phyloP scores from a whole-genome alignment of 1,284 basidiomycete genomes.

The Lentinula novae-zelandiae region DNA sequence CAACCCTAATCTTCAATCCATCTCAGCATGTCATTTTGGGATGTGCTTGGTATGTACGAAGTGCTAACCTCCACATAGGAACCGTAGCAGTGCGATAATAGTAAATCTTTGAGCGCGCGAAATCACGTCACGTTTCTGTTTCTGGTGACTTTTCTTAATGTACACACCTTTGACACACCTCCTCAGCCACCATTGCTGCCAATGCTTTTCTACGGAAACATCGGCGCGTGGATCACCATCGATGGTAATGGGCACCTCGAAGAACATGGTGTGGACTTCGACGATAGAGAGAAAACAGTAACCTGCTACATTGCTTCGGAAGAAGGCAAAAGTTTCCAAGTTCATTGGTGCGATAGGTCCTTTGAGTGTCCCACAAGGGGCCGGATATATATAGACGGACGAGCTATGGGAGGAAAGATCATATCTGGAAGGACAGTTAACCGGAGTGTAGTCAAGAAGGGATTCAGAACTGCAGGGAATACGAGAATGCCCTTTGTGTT shows the following conservation, averaged over 20 bases:
- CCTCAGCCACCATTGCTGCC: background rate
- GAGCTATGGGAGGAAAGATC: background rate
- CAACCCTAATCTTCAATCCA: no score
- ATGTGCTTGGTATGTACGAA: no score
- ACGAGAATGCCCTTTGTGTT: background rate
- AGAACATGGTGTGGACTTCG: background rate
- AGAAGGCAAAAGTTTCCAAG: background rate
- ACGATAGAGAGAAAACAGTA: background rate
- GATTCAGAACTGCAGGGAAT: background rate
- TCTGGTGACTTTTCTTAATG: background rate
- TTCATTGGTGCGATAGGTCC: constrained; percentile 2
- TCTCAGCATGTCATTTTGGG: no score
- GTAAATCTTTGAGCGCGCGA: background rate
- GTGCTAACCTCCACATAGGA: no score
- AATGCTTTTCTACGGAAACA: background rate
- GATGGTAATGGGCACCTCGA: background rate
- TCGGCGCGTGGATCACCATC: background rate
- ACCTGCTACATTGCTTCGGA: background rate
- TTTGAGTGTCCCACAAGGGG: background rate
- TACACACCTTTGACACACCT: background rate
- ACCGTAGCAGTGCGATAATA: background rate
- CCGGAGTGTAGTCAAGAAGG: background rate
- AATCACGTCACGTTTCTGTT: background rate
- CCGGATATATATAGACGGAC: constrained; percentile 4
- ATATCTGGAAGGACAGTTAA: background rate